A percentile compares a stretch with the other conserved stretches of the same genome.
phyloP scores from a whole-genome alignment of 495 filamentous ascomycete species.

The Neurospora sp. region DNA sequence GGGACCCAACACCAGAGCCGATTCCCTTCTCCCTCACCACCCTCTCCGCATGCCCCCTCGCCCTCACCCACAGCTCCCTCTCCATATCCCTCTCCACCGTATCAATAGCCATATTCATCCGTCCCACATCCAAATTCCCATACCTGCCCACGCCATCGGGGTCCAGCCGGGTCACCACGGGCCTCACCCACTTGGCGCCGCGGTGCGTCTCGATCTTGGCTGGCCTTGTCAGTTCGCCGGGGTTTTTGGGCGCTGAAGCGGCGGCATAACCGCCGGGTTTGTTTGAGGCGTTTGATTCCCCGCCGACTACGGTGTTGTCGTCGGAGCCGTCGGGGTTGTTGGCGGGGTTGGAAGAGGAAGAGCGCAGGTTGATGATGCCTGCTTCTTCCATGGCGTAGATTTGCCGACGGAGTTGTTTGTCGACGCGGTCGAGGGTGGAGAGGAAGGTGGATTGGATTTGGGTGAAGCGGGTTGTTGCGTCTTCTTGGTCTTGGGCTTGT shows the following conservation, averaged over 20 bases:
- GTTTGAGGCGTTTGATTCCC: background rate
- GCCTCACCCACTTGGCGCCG: background rate
- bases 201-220: background rate
- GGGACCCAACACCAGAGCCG: background rate
- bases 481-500: slow-evolving; percentile 15
- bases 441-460: slow-evolving; percentile 55
- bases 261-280: background rate
- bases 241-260: background rate
- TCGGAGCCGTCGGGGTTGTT: background rate
- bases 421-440: slow-evolving; percentile 55
- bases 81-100: slow-evolving; percentile 71
- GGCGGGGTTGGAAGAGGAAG: background rate
- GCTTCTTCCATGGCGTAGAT: slow-evolving; percentile 73
- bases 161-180: slow-evolving; percentile 16
- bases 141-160: slow-evolving; percentile 45
- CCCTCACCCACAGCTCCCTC: slow-evolving; percentile 62
- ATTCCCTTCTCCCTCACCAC: background rate
- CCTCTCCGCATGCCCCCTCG: slow-evolving; percentile 25
- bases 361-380: slow-evolving; percentile 49
- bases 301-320: background rate
- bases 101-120: slow-evolving; percentile 73
- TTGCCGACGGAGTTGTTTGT: slow-evolving; percentile 64
- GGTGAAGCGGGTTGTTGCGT: slow-evolving; percentile 51
- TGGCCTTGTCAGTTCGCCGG: background rate
- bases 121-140: slow-evolving; percentile 65